Evolutionary conservation across 2,329 filamentous ascomycete species (phyloP).

Genomic region (Knoxdaviesia proteae): DNA sequence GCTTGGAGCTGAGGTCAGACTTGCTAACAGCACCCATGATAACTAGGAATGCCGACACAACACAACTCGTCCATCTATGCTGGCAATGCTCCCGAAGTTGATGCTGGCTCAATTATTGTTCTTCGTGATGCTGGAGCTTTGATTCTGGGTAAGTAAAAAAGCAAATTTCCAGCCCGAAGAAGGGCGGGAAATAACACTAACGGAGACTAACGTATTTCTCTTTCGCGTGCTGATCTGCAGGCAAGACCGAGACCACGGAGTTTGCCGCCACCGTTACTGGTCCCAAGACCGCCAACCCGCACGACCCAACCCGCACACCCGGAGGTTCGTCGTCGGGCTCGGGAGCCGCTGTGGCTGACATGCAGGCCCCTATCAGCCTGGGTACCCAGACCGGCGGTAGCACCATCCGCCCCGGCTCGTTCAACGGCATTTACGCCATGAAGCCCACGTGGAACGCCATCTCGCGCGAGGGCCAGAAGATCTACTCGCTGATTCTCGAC

Average conservation of each 20-base stretch:
- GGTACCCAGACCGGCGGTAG: slow-evolving; percentile 49
- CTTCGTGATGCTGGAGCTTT: slow-evolving; percentile 33
- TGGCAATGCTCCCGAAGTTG: slow-evolving; percentile 20
- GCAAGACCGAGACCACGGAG: slow-evolving; percentile 34
- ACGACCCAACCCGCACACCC: slow-evolving; percentile 41
- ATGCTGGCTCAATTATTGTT: slow-evolving; percentile 29
- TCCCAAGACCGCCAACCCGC: slow-evolving; percentile 37
- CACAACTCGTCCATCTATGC: slow-evolving; percentile 34
- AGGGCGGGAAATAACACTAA: neutral
- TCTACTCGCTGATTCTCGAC: slow-evolving; percentile 37
- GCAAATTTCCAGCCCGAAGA: neutral
- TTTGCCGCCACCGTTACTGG: slow-evolving; percentile 36
- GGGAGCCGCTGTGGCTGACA: slow-evolving; percentile 43
- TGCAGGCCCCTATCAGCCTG: slow-evolving; percentile 36
- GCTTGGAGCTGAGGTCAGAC: too few species aligned
- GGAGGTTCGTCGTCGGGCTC: slow-evolving; percentile 50
- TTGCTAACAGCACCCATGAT: too few species aligned
- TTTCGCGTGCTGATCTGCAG: slow-evolving; percentile 2
- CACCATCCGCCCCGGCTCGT: slow-evolving; percentile 41
- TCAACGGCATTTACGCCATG: slow-evolving; percentile 27
- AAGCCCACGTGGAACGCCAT: slow-evolving; percentile 36
- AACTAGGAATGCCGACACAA: slow-evolving; percentile 21
- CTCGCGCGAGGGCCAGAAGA: slow-evolving; percentile 37
- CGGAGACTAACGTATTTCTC: neutral
- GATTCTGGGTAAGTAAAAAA: slow-evolving; percentile 19